These are phyloP conservation scores for Sporothrix inflata DNA, from an alignment of 2,329 filamentous ascomycete genomes.

Conservation along the genomic window DNA sequence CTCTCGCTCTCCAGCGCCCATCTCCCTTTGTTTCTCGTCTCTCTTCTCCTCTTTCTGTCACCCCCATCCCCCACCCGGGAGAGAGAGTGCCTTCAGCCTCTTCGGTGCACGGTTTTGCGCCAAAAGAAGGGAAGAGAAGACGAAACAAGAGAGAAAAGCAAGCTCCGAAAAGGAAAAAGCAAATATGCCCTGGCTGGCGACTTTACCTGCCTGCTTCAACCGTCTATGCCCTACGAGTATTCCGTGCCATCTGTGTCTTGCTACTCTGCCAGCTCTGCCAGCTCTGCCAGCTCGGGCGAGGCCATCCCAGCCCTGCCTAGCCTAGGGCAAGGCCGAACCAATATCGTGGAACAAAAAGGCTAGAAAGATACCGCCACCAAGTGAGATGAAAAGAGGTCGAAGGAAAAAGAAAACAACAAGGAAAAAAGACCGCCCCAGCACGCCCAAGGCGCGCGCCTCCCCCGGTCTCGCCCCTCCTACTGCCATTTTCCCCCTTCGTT, in stretches of 20 bases:
- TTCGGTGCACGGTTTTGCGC: neutral
- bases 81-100: neutral
- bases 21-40: neutral
- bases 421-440: neutral
- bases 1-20: neutral
- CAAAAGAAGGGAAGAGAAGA: neutral
- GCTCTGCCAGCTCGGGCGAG: neutral
- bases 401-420: neutral
- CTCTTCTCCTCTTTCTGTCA: neutral
- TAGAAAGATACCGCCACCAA: neutral
- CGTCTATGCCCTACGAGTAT: neutral
- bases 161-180: neutral
- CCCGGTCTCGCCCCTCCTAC: neutral
- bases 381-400: neutral
- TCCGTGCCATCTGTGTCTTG: neutral
- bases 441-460: neutral
- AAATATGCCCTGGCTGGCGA: neutral
- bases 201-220: neutral
- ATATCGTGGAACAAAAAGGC: constrained; percentile 10
- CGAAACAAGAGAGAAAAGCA: neutral
- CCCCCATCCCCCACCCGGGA: neutral
- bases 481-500: neutral
- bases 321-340: neutral
- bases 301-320: neutral
- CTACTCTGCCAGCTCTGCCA: neutral